These are phyloP conservation scores for Geoglossum glabrum DNA, from an alignment of 495 filamentous ascomycete genomes.

Conservation along the genomic window DNA sequence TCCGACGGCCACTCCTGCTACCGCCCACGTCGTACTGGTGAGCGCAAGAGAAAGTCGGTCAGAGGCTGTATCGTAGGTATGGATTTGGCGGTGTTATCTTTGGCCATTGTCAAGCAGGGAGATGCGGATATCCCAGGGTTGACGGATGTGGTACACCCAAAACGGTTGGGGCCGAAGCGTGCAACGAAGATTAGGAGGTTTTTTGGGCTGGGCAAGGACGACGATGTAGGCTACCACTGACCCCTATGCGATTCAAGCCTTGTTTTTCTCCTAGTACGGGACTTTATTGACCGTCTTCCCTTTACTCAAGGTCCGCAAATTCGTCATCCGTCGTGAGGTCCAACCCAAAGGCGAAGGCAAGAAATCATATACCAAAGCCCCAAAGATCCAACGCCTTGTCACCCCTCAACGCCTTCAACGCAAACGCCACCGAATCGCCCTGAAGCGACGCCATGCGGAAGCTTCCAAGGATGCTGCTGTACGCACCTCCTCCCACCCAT, in stretches of 20 bases:
- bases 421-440: conserved; percentile 90
- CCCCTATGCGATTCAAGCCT: neutral
- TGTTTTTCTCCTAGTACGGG: neutral
- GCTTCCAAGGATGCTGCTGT: conserved; percentile 94
- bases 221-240: conserved; percentile 70
- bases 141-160: conserved; percentile 91
- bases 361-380: conserved; percentile 97
- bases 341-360: conserved; percentile 87
- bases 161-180: conserved; percentile 95
- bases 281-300: conserved; percentile 2
- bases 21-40: conserved; percentile 86
- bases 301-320: conserved; percentile 65
- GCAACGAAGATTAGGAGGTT: conserved; percentile 98
- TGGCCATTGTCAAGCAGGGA: conserved; percentile 92
- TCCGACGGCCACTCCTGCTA: conserved; percentile 91
- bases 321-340: conserved; percentile 97
- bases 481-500: conserved; percentile 25
- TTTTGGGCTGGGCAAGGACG: conserved; percentile 98
- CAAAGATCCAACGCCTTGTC: conserved; percentile 95
- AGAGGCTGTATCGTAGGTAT: conserved; percentile 93
- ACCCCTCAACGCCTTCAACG: conserved; percentile 99
- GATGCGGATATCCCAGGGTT: conserved; percentile 82
- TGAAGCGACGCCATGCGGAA: conserved; percentile 93
- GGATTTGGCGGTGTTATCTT: conserved; percentile 83
- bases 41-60: conserved; percentile 97